Conservation (phyloP, 1,284 basidiomycete species). For the Leucoagaricus sp. region DNA sequence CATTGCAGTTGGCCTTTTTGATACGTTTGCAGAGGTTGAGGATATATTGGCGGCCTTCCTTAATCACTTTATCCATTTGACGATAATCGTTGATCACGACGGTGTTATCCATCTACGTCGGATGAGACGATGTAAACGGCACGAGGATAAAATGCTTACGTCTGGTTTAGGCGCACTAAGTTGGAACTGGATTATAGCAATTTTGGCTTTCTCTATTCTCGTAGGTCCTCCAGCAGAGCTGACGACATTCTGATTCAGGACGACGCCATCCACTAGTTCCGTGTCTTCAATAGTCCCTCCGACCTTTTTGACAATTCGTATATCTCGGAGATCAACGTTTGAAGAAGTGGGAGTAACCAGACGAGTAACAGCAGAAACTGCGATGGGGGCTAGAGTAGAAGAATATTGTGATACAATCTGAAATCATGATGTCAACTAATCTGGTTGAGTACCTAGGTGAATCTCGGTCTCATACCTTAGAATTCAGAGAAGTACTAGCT, state of each 20-base stretch:
- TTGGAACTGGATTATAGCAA: slow-evolving; percentile 98
- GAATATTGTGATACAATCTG: slow-evolving; percentile 99
- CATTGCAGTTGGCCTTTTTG: slow-evolving; percentile 99
- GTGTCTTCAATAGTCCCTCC: slow-evolving; percentile 99
- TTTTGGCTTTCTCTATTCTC: slow-evolving; percentile 98
- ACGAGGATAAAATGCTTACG: slow-evolving; percentile 48
- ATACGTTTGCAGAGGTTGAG: slow-evolving; percentile 99
- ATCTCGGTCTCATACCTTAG: slow-evolving; percentile 64
- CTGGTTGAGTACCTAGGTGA: background rate
- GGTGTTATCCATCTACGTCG: slow-evolving; percentile 95
- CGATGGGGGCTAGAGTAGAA: slow-evolving; percentile 94
- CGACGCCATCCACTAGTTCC: slow-evolving; percentile 94
- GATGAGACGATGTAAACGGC: slow-evolving; percentile 1
- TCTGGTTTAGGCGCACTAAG: slow-evolving; percentile 98
- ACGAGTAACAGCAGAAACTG: slow-evolving; percentile 93
- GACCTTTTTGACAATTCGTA: slow-evolving; percentile 97
- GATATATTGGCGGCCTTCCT: slow-evolving; percentile 98
- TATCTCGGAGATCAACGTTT: slow-evolving; percentile 95
- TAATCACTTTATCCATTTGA: slow-evolving; percentile 99
- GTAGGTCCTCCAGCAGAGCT: slow-evolving; percentile 90
- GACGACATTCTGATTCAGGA: slow-evolving; percentile 95
- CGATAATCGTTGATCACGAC: slow-evolving; percentile 99
- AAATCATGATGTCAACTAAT: slow-evolving; percentile 12
- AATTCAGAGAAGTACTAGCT: slow-evolving; percentile 95
- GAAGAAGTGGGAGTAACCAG: slow-evolving; percentile 85